Percentiles rank a stretch among this genome's conserved stretches.
Evolutionary conservation across 2,329 filamentous ascomycete species (phyloP).

Genomic region (Alternaria alternata): DNA sequence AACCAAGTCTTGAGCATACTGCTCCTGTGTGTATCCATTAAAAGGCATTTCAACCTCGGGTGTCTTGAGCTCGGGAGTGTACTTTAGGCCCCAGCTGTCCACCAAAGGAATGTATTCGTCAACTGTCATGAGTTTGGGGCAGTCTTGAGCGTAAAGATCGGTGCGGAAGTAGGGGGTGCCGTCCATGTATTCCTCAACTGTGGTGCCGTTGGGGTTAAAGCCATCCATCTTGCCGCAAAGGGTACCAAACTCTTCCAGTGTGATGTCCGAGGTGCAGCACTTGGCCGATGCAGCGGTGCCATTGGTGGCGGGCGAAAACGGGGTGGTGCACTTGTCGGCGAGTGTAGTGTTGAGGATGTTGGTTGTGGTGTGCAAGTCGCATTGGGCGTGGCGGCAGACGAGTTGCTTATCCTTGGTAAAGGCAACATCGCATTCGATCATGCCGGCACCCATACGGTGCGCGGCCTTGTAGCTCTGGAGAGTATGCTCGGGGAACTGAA

Average conservation of each 20-base stretch:
- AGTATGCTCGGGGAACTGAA: conserved; percentile 50
- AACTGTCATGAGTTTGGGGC: conserved; percentile 68
- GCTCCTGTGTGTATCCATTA: conserved; percentile 69
- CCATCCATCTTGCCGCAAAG: conserved; percentile 72
- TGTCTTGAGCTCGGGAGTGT: conserved; percentile 63
- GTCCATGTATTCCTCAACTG: conserved; percentile 63
- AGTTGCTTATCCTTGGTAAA: conserved; percentile 51
- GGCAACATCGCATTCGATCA: conserved; percentile 51
- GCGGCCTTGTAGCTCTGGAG: conserved; percentile 43
- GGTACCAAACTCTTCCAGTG: conserved; percentile 70
- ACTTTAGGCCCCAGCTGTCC: conserved; percentile 66
- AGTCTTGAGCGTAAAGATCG: conserved; percentile 68
- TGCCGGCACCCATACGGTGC: conserved; percentile 46
- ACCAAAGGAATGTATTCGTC: conserved; percentile 69
- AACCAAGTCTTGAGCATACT: conserved; percentile 70
- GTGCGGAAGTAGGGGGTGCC: conserved; percentile 70
- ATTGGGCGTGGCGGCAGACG: conserved; percentile 50
- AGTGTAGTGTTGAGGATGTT: conserved; percentile 49
- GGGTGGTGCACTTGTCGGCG: conserved; percentile 49
- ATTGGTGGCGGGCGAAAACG: conserved; percentile 44
- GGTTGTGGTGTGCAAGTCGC: conserved; percentile 51
- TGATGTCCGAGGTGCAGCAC: conserved; percentile 77
- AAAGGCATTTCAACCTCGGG: conserved; percentile 76
- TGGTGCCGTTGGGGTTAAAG: conserved; percentile 70
- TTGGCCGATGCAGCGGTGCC: conserved; percentile 63